Conservation (phyloP, 2,329 filamentous ascomycete species). For the Fusarium buharicum region DNA sequence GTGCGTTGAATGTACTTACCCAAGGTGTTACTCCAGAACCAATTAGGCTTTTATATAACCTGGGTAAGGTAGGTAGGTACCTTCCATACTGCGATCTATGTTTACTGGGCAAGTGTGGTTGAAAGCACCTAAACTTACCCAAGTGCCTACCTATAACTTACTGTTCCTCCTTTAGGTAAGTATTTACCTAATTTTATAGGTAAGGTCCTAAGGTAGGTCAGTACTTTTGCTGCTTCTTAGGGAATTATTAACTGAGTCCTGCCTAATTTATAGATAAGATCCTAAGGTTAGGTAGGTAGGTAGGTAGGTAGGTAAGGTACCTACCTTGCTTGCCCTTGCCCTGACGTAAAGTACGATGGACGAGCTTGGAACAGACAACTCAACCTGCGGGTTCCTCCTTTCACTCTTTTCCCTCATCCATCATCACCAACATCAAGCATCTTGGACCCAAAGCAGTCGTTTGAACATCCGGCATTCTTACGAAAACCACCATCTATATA, state of each 20-base stretch:
- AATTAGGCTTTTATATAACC: too few species aligned
- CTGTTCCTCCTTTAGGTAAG: too few species aligned
- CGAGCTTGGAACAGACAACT: not conserved
- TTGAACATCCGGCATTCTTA: slow-evolving; percentile 13
- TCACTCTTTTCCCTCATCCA: not conserved
- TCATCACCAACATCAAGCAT: slow-evolving; percentile 3
- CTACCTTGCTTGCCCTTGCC: not conserved
- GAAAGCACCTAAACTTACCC: not conserved
- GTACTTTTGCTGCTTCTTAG: too few species aligned
- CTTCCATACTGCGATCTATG: not conserved
- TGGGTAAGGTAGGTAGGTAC: too few species aligned
- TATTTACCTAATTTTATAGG: too few species aligned
- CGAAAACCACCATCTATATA: slow-evolving; percentile 4
- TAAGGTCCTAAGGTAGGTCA: too few species aligned
- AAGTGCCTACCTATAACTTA: not conserved
- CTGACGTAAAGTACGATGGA: not conserved
- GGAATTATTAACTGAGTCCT: too few species aligned
- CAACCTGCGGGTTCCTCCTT: not conserved
- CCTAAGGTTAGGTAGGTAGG: too few species aligned
- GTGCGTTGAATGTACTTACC: not conserved
- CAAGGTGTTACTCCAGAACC: not conserved
- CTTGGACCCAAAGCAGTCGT: slow-evolving; percentile 17
- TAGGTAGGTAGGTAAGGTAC: too few species aligned
- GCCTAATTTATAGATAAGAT: too few species aligned
- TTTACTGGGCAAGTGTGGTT: not conserved